phyloP scores from a whole-genome alignment of 2,329 filamentous ascomycete species.

The Penicillium sp. region DNA sequence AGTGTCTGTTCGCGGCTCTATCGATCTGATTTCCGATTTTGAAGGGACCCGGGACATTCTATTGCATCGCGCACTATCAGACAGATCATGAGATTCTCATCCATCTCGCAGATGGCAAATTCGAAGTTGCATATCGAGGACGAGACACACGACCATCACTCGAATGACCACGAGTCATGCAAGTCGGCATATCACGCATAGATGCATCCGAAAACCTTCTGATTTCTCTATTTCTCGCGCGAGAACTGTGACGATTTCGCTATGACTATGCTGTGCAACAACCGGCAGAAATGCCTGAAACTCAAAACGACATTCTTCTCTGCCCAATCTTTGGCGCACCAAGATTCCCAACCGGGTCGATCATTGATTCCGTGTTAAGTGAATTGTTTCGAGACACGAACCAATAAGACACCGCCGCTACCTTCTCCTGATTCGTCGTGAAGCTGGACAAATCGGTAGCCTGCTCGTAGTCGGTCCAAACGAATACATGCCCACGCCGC shows the following conservation, averaged over 20 bases:
- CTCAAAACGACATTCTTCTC: not conserved
- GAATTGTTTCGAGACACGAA: slow-evolving; percentile 61
- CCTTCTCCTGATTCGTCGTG: slow-evolving; percentile 61
- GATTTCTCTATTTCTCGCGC: not conserved
- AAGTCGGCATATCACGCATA: no score
- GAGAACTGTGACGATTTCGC: not conserved
- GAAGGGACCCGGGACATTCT: not conserved
- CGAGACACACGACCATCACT: no score
- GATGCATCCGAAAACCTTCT: no score
- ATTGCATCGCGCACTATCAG: not conserved
- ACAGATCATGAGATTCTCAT: not conserved
- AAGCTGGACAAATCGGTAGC: slow-evolving; percentile 72
- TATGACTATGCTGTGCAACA: slow-evolving; percentile 2
- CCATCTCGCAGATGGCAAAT: no score
- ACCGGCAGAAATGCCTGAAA: not conserved
- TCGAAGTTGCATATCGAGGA: no score
- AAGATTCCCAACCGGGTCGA: slow-evolving; percentile 1
- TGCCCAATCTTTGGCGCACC: not conserved
- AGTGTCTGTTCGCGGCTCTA: not conserved
- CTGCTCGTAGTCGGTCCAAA: slow-evolving; percentile 69
- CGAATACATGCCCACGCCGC: slow-evolving; percentile 86
- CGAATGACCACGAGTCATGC: no score
- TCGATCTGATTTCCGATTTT: slow-evolving; percentile 4
- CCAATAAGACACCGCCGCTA: slow-evolving; percentile 64
- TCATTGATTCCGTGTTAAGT: slow-evolving; percentile 12